phyloP scores from a whole-genome alignment of 306 rosid genomes.

The Prunus padus region DNA sequence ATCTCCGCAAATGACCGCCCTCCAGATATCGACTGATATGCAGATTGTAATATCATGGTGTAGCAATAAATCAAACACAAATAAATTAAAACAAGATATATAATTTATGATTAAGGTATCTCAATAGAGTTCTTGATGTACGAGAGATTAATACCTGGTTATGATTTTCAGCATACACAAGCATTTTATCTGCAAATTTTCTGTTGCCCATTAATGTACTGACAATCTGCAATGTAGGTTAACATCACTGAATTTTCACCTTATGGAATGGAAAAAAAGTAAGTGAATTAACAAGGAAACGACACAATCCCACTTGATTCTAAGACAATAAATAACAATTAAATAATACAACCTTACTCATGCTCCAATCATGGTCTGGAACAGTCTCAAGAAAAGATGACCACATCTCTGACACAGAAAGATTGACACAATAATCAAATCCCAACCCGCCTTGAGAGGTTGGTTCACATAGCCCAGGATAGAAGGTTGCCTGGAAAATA shows the following conservation, averaged over 20 bases:
- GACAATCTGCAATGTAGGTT: slow-evolving; percentile 56
- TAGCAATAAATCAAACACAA: neutral
- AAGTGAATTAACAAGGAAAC: slow-evolving; percentile 18
- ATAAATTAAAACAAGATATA: neutral
- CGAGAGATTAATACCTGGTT: slow-evolving; percentile 60
- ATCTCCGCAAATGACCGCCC: slow-evolving; percentile 85
- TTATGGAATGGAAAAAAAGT: slow-evolving; percentile 16
- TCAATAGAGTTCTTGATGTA: slow-evolving; percentile 2
- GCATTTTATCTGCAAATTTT: slow-evolving; percentile 67
- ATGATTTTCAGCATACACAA: slow-evolving; percentile 86
- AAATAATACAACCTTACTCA: slow-evolving; percentile 68
- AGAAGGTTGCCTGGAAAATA: slow-evolving; percentile 73
- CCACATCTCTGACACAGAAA: slow-evolving; percentile 87
- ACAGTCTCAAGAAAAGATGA: slow-evolving; percentile 69
- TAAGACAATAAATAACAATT: slow-evolving; percentile 18
- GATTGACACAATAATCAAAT: slow-evolving; percentile 91
- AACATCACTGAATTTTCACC: slow-evolving; percentile 15
- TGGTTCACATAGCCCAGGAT: slow-evolving; percentile 90
- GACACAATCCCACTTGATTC: slow-evolving; percentile 8
- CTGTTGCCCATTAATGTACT: slow-evolving; percentile 61
- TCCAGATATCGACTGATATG: slow-evolving; percentile 81
- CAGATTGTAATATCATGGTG: slow-evolving; percentile 18
- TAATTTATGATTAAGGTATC: neutral
- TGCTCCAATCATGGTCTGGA: slow-evolving; percentile 87
- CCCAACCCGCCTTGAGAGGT: slow-evolving; percentile 97